Percentiles rank a stretch among this genome's conserved stretches.
phyloP scores from a whole-genome alignment of 345 rosid genomes.

The Populus pruinosa region DNA sequence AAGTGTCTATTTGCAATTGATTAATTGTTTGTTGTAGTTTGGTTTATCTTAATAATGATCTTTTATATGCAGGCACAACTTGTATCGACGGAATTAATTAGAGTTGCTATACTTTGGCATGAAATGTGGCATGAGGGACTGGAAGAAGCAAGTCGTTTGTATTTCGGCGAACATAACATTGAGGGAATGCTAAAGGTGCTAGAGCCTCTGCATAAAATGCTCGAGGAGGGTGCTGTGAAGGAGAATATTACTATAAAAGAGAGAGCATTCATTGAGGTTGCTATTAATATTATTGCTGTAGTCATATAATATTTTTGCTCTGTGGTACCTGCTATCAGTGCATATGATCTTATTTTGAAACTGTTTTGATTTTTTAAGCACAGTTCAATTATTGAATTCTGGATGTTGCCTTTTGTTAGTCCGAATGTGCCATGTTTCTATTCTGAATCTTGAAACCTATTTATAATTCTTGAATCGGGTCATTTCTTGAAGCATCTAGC shows the following conservation, averaged over 20 bases:
- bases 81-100: slow-evolving; percentile 84
- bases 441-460: background rate
- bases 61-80: slow-evolving; percentile 70
- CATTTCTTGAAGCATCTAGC: background rate
- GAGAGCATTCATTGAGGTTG: slow-evolving; percentile 93
- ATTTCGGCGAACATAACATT: slow-evolving; percentile 92
- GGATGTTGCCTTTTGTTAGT: background rate
- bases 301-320: background rate
- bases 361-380: background rate
- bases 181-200: slow-evolving; percentile 94
- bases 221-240: slow-evolving; percentile 78
- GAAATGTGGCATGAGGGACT: slow-evolving; percentile 96
- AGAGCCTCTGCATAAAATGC: slow-evolving; percentile 91
- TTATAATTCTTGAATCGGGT: background rate
- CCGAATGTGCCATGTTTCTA: background rate
- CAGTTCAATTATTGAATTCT: background rate
- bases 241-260: slow-evolving; percentile 75
- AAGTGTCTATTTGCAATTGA: slow-evolving; percentile 2
- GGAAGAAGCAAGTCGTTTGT: slow-evolving; percentile 99
- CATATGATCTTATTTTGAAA: background rate
- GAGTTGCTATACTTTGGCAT: slow-evolving; percentile 99
- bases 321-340: background rate
- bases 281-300: background rate
- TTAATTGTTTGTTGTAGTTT: slow-evolving; percentile 1
- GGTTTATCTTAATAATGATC: slow-evolving; percentile 2